Evolutionary conservation across 2,329 filamentous ascomycete genomes (phyloP).

Genomic region (Chrysosporium keratinophilum): DNA sequence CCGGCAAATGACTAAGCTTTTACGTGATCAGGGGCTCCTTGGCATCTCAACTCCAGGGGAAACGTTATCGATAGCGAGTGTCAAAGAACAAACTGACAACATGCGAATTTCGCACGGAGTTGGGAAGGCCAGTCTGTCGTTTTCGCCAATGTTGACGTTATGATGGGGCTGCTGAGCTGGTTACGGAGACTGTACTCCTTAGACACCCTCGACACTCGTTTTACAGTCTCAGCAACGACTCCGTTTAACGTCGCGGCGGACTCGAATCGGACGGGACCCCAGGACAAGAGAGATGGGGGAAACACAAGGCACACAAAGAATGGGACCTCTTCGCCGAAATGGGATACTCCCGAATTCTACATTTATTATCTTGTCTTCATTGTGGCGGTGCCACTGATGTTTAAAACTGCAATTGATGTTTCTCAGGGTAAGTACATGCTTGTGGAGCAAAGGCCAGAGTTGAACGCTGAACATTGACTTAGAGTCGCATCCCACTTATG

Average conservation of each 20-base stretch:
- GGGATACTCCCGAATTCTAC: conserved; percentile 77
- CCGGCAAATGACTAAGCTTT: neutral
- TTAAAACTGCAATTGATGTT: conserved; percentile 76
- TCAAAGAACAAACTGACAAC: neutral
- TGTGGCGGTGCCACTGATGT: conserved; percentile 68
- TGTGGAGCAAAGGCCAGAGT: neutral
- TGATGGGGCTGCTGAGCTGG: conserved; percentile 40
- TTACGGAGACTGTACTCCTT: conserved; percentile 50
- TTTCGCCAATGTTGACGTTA: conserved; percentile 24
- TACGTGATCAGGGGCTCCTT: neutral
- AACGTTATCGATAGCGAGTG: neutral
- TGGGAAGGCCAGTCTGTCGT: neutral
- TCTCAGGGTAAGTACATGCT: conserved; percentile 55
- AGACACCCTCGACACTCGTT: conserved; percentile 60
- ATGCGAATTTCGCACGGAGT: neutral
- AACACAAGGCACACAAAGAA: conserved; percentile 29
- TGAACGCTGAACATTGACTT: conserved; percentile 9
- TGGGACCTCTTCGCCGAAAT: conserved; percentile 56
- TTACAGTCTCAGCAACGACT: conserved; percentile 59
- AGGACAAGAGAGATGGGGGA: neutral
- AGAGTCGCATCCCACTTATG: conserved; percentile 75
- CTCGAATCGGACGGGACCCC: neutral
- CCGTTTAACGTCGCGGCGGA: conserved; percentile 31
- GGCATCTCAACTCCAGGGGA: neutral
- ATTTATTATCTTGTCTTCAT: conserved; percentile 64